Conservation (phyloP, 257 asterid species). For the Forsythia suspensa region DNA sequence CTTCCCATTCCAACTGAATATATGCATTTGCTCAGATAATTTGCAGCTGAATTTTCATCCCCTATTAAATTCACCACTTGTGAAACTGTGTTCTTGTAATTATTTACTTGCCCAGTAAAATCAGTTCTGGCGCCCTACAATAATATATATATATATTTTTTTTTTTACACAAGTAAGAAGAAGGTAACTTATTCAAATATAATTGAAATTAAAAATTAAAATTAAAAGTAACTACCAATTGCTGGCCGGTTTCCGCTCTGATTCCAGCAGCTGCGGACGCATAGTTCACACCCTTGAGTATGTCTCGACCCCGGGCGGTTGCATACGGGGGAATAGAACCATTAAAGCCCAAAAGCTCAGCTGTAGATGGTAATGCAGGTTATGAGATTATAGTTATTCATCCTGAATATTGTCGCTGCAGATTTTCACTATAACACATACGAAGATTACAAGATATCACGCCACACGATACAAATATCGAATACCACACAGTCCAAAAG, state of each 20-base stretch:
- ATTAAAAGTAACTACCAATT: slow-evolving; percentile 41
- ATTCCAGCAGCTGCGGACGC: slow-evolving; percentile 95
- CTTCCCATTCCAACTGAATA: slow-evolving; percentile 50
- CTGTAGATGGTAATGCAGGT: slow-evolving; percentile 25
- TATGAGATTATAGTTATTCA: not conserved
- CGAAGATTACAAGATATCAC: too few relatives aligned
- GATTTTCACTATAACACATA: too few relatives aligned
- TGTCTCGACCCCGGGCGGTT: slow-evolving; percentile 50
- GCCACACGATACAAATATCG: too few relatives aligned
- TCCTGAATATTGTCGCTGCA: too few relatives aligned
- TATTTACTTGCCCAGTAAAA: slow-evolving; percentile 61
- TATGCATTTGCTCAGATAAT: slow-evolving; percentile 44
- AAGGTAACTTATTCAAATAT: not conserved
- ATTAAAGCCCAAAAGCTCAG: slow-evolving; percentile 69
- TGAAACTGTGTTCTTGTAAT: slow-evolving; percentile 71
- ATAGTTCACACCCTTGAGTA: slow-evolving; percentile 72
- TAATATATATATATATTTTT: too few relatives aligned
- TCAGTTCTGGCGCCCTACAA: slow-evolving; percentile 66
- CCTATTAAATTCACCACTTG: slow-evolving; percentile 50
- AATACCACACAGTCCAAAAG: too few relatives aligned
- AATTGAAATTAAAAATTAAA: not conserved
- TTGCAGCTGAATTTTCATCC: slow-evolving; percentile 32
- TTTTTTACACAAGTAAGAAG: not conserved
- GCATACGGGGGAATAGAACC: slow-evolving; percentile 61
- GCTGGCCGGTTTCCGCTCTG: slow-evolving; percentile 77